Evolutionary conservation across 805 yeast genomes (phyloP).

Genomic region (Ogataea zsoltii): DNA sequence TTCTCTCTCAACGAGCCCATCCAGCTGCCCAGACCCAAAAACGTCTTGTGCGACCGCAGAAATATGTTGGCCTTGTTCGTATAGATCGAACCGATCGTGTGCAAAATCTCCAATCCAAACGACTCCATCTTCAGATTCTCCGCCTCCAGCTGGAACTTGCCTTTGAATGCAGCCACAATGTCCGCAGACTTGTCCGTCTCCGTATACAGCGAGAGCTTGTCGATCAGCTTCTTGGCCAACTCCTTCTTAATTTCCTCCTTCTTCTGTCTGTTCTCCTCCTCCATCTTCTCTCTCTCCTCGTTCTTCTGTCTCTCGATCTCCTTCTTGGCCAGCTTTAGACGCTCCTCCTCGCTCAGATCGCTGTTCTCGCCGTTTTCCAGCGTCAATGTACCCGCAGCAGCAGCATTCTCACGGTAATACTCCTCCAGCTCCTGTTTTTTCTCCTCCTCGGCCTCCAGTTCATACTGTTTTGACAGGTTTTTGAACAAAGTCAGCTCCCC

Average conservation of each 20-base stretch:
- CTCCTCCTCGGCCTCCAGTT: constrained; percentile 38
- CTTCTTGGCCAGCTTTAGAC: constrained; percentile 29
- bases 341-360: constrained; percentile 30
- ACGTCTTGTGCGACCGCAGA: constrained; percentile 66
- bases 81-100: constrained; percentile 80
- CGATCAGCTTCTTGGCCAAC: constrained; percentile 48
- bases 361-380: constrained; percentile 30
- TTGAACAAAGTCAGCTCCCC: constrained; percentile 74
- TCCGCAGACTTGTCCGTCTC: constrained; percentile 66
- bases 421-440: constrained; percentile 41
- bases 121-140: constrained; percentile 91
- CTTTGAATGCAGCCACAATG: constrained; percentile 56
- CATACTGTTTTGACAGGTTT: constrained; percentile 59
- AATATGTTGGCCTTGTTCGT: constrained; percentile 71
- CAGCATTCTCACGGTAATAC: constrained; percentile 50
- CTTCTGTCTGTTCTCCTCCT: constrained; percentile 71
- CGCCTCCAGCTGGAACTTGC: constrained; percentile 58
- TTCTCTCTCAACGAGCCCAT: constrained; percentile 80
- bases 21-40: constrained; percentile 85
- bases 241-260: constrained; percentile 54
- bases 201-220: constrained; percentile 44
- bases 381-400: constrained; percentile 21
- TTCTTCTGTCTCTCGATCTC: constrained; percentile 39
- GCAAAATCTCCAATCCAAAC: constrained; percentile 87
- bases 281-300: constrained; percentile 63